Evolutionary conservation across 1,284 basidiomycete genomes (phyloP).

Genomic region (Malassezia restricta): DNA sequence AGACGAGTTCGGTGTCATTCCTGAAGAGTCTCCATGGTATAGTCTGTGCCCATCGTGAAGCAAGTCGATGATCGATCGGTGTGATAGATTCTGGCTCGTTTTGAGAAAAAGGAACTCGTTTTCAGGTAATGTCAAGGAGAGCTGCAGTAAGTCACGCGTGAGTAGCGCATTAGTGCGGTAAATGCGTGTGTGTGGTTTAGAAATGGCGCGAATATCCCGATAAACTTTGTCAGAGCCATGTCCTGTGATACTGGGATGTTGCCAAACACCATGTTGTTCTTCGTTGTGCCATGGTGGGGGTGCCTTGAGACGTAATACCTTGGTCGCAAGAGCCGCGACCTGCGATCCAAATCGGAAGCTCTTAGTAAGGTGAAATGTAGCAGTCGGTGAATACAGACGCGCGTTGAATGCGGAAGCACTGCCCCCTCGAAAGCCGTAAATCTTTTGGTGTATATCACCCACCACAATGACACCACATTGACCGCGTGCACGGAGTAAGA

Average conservation of each 20-base stretch:
- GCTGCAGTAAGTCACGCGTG: constrained; percentile 25
- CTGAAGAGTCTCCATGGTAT: constrained; percentile 21
- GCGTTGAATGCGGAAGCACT: constrained; percentile 34
- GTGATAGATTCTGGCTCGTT: constrained; percentile 26
- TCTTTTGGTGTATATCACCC: constrained; percentile 39
- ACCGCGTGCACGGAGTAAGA: constrained; percentile 26
- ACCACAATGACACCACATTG: constrained; percentile 35
- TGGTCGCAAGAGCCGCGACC: constrained; percentile 26
- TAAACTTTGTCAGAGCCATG: constrained; percentile 19
- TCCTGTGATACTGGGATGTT: constrained; percentile 19
- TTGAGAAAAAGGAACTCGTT: constrained; percentile 29
- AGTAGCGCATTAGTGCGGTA: constrained; percentile 33
- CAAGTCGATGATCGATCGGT: constrained; percentile 22
- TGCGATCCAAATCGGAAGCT: constrained; percentile 37
- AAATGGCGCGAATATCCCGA: not conserved
- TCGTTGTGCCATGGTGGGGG: constrained; percentile 23
- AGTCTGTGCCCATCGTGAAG: constrained; percentile 32
- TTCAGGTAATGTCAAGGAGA: constrained; percentile 18
- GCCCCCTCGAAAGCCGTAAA: constrained; percentile 39
- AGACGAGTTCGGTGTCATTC: constrained; percentile 21
- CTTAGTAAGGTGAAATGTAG: constrained; percentile 28
- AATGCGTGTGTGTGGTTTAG: constrained; percentile 25
- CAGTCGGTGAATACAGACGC: constrained; percentile 24
- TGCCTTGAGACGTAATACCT: constrained; percentile 26
- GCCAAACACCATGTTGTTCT: constrained; percentile 8